Evolutionary conservation across 1,284 basidiomycete genomes (phyloP).

Genomic region (Coniferiporia weirii): DNA sequence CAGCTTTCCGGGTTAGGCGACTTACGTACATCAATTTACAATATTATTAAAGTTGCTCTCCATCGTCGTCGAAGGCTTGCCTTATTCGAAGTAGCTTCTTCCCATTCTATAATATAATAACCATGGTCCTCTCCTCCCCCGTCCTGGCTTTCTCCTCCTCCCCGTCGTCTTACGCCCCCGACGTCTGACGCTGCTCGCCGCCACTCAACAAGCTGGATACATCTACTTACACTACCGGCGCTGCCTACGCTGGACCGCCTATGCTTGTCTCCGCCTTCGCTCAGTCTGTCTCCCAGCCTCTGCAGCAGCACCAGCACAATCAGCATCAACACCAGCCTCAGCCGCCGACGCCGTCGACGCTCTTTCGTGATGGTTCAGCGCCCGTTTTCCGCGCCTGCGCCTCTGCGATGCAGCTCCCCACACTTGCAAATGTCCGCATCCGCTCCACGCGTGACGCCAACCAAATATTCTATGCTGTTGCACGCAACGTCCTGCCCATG

Average conservation of each 20-base stretch:
- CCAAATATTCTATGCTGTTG: conserved; percentile 73
- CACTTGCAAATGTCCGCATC: conserved; percentile 67
- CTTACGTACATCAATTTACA: neutral
- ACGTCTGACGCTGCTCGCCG: neutral
- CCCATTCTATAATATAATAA: neutral
- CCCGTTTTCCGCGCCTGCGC: conserved; percentile 22
- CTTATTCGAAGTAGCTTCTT: neutral
- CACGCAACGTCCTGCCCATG: conserved; percentile 59
- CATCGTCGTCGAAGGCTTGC: no score
- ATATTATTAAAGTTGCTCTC: neutral
- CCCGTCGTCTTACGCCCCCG: neutral
- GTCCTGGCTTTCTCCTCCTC: neutral
- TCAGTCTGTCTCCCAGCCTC: neutral
- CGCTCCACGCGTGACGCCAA: conserved; percentile 72
- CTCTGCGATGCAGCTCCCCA: conserved; percentile 58
- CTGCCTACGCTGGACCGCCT: neutral
- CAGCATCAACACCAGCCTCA: neutral
- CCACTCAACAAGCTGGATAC: neutral
- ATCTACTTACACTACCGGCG: neutral
- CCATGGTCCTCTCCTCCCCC: neutral
- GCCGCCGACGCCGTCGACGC: neutral
- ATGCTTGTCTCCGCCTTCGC: neutral
- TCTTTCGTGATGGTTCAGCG: conserved; percentile 16
- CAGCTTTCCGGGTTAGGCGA: no score
- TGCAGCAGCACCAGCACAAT: no score